Base-by-base conservation (phyloP, 1,139 yeast species). In the Debaryomycetaceae sp. region DNA sequence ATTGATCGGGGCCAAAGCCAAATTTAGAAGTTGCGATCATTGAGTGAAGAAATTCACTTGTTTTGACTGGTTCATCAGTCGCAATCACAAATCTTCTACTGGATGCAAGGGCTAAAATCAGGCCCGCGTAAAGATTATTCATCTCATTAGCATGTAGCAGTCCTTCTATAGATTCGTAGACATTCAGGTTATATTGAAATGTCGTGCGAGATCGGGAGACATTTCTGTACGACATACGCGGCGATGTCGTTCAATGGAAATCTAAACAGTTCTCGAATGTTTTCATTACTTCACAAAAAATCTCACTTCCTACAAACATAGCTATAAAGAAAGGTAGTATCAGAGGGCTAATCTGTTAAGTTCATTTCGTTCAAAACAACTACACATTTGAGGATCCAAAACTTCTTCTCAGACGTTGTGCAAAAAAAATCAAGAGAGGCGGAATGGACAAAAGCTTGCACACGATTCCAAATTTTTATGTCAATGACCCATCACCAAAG, bases 401-500 rank as follows among this genome's bases (percentile, higher is more conserved):
- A 22, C 11, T 22, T 22, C 26, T 22, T 3, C 4, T 11, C 11
- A 22, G 7, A 22, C 26, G 11, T 22, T 3, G 26, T 22, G 26
- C 26, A 22, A 2, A 8, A 22, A 22, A 22, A 8, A 8, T 22
- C 7, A 11, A 22, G 26, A 22, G 7, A 22, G 26, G 26, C 4
- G 26, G 11, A 22, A 22, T 22, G 26, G 26, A 22, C 26, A 22
- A 3, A 11, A 22, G 26, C 26, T 22, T 22, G 26, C 26, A 22
- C 11, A 22, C 26, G 26, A 22, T 22, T 3, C 26, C 70, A 28
- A 54, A 54, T 34, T 61, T 54, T 42, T 50, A 63, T 19, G 55
- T 64, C 41, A 44, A 57, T 17, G 69, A 65, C 36, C 59, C 61
- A 11, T 55, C 69, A 2, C 63, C 67, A 29, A 52, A 60, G 42